These are phyloP conservation scores for Lyophyllum semitale DNA, from an alignment of 768 basidiomycete genomes.

Conservation along the genomic window DNA sequence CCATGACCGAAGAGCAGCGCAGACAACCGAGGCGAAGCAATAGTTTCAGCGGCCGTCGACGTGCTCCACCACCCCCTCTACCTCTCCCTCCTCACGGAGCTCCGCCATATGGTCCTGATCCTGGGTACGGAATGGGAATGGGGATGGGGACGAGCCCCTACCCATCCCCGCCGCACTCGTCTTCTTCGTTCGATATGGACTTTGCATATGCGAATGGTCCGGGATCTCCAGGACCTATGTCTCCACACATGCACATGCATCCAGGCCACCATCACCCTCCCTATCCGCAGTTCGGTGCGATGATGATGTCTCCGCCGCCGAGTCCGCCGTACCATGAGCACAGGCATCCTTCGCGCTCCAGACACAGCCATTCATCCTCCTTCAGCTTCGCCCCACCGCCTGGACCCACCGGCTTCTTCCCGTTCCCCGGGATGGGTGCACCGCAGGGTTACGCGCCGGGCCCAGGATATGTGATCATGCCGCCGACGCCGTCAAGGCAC, in stretches of 20 bases:
- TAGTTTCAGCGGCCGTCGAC: constrained; percentile 5
- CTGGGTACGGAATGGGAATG: constrained; percentile 3
- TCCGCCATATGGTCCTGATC: constrained; percentile 3
- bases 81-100: constrained; percentile 9
- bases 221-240: constrained; percentile 18
- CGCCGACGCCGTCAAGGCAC: constrained; percentile 1
- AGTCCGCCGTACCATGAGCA: constrained; percentile 3
- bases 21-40: not conserved
- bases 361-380: constrained; percentile 10
- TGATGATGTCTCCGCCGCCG: constrained; percentile 13
- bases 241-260: constrained; percentile 8
- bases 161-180: constrained; percentile 8
- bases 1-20: constrained; percentile 12
- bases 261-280: not conserved
- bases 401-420: not conserved
- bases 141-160: constrained; percentile 9
- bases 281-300: constrained; percentile 6
- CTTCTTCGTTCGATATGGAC: constrained; percentile 5
- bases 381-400: constrained; percentile 3
- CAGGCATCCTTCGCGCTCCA: constrained; percentile 4
- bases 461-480: constrained; percentile 10
- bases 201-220: constrained; percentile 15
- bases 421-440: constrained; percentile 1
- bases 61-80: constrained; percentile 14
- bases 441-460: constrained; percentile 4